These are phyloP conservation scores for Camelina neglecta DNA, from an alignment of 345 rosid genomes.

Conservation along the genomic window DNA sequence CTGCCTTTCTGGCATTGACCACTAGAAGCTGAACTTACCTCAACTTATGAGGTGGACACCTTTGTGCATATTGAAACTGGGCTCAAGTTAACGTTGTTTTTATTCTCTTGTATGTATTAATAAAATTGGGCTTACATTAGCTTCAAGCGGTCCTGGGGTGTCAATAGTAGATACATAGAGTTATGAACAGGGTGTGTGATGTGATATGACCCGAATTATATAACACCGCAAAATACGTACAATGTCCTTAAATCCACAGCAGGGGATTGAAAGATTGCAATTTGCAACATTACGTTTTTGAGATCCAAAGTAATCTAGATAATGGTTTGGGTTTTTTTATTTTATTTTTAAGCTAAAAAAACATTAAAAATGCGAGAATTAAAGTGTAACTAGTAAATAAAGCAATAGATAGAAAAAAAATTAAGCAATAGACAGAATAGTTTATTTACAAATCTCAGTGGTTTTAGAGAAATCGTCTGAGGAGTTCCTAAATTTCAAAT, in stretches of 20 bases:
- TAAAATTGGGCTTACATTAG: constrained; percentile 24
- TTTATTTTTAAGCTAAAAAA: not conserved
- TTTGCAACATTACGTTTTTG: not conserved
- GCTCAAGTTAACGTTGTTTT: not conserved
- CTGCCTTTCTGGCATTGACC: constrained; percentile 7
- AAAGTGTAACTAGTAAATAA: not conserved
- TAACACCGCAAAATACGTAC: not conserved
- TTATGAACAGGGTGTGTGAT: not conserved
- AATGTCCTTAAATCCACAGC: not conserved
- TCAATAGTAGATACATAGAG: not conserved
- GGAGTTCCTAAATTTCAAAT: no score
- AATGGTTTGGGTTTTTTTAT: not conserved
- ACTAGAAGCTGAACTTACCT: not conserved
- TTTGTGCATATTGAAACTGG: constrained; percentile 10
- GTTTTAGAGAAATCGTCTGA: no score
- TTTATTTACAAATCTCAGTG: no score
- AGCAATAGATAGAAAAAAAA: not conserved
- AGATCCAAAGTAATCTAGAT: not conserved
- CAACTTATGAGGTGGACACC: constrained; percentile 13
- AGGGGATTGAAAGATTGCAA: not conserved
- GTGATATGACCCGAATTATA: not conserved
- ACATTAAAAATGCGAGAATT: not conserved
- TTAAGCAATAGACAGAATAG: no score
- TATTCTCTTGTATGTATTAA: not conserved
- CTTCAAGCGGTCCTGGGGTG: not conserved